These are phyloP conservation scores for Chimonanthus praecox DNA, from an alignment of 164 flowering plant species.

Conservation along the genomic window DNA sequence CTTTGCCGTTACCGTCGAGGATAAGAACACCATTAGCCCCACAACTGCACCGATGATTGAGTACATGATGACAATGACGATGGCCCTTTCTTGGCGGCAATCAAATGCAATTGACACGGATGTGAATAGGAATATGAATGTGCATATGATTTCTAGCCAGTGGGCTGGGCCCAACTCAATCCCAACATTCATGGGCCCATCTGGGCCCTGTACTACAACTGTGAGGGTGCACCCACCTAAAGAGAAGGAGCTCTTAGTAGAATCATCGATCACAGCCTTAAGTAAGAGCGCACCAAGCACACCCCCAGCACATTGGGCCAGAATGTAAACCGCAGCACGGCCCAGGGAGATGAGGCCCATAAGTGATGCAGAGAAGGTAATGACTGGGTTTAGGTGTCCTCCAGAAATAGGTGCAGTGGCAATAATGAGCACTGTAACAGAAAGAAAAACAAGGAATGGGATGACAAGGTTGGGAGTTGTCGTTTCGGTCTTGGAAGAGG, in stretches of 20 bases:
- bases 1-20: slow-evolving; percentile 37
- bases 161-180: slow-evolving; percentile 42
- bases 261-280: slow-evolving; percentile 34
- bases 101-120: slow-evolving; percentile 53
- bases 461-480: slow-evolving; percentile 36
- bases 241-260: slow-evolving; percentile 32
- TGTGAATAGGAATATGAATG: slow-evolving; percentile 41
- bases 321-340: slow-evolving; percentile 40
- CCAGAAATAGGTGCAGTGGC: slow-evolving; percentile 52
- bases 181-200: slow-evolving; percentile 34
- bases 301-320: slow-evolving; percentile 51
- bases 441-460: slow-evolving; percentile 26
- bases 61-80: slow-evolving; percentile 30
- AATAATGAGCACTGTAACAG: slow-evolving; percentile 38
- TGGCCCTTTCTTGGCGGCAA: slow-evolving; percentile 25
- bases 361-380: slow-evolving; percentile 41
- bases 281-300: slow-evolving; percentile 49
- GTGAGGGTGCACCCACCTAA: slow-evolving; percentile 62
- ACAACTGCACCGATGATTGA: slow-evolving; percentile 34
- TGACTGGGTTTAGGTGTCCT: slow-evolving; percentile 52
- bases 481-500: slow-evolving; percentile 31
- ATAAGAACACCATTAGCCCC: slow-evolving; percentile 42
- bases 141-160: slow-evolving; percentile 48
- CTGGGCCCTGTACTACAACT: slow-evolving; percentile 33
- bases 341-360: slow-evolving; percentile 45